Conservation (phyloP, 2,329 filamentous ascomycete genomes). For the Magnaporthales sp. region DNA sequence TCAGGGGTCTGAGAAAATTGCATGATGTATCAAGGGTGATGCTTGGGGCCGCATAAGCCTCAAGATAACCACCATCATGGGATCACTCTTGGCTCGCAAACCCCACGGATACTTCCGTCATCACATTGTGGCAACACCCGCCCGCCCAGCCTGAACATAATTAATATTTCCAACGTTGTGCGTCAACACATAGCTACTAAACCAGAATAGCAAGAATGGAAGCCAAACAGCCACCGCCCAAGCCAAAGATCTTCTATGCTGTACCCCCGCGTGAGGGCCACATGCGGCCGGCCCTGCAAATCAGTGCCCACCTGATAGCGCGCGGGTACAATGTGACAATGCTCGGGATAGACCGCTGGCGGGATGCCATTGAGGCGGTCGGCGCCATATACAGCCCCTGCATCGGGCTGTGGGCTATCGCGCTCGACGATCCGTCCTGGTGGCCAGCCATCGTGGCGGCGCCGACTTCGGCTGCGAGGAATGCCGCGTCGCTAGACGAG, state of each 20-base stretch:
- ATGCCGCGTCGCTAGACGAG: neutral
- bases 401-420: conserved; percentile 2
- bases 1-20: neutral
- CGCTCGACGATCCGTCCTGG: neutral
- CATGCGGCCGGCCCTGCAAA: conserved; percentile 3
- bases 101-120: neutral
- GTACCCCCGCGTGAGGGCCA: conserved; percentile 1
- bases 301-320: conserved; percentile 5
- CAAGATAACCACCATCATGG: neutral
- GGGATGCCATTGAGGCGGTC: neutral
- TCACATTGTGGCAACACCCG: neutral
- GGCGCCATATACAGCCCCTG: neutral
- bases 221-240: neutral
- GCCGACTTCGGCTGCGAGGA: neutral
- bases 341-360: neutral
- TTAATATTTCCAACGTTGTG: neutral
- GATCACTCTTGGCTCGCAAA: neutral
- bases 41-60: neutral
- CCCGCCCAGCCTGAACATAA: neutral
- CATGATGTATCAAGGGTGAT: neutral
- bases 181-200: neutral
- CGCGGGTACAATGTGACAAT: conserved; percentile 6
- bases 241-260: neutral
- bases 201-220: neutral
- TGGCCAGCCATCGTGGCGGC: neutral